Base-by-base conservation (phyloP, 176 grass and related monocot species). In the Rhynchospora breviuscula region DNA sequence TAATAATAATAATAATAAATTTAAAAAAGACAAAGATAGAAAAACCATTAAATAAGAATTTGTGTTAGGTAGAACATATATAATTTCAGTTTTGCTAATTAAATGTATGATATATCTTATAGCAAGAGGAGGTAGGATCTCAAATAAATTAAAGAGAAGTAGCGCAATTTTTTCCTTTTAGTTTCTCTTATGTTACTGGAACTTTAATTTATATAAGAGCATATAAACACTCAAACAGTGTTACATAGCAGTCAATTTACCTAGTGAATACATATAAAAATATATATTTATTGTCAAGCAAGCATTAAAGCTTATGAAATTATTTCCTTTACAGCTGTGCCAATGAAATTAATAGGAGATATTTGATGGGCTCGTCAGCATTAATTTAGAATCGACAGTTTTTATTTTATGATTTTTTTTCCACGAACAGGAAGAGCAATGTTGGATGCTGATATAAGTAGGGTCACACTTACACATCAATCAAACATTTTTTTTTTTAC, bases 401-500 rank as follows among this genome's bases (percentile, higher is more conserved):
- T 48, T 47, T 72, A n/a, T 70, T 46, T 46, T 46, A 70, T 45
- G 13, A 7, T 19, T 70, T 46, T 46, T 46, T 15, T 46, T n/a
- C 33, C 0, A 46, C 13, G 17, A 46, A 9, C 17, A 0, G 8
- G 10, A 31, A 29, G 22, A 56, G 11, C 54, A 77, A 31, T 56
- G 33, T 77, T 6, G 54, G 29, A 77, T 54, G 21, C 49, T 17
- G 21, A 74, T 54, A 29, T 2, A 77, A 77, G 23, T 77, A 77
- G 73, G 49, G 73, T 29, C 58, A 82, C 22, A 35, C 80, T 29
- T 29, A 82, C 46, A 35, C 80, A 54, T 66, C 44, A 82, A 64
- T 67, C 43, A 53, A 82, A 47, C 59, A 8, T 49, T 52, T 67
- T 82, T 22, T 67, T 64, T 48, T 80, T 61, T 40, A 13, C 29